These are phyloP conservation scores for Nicotiana knightiana DNA, from an alignment of 257 asterid genomes.

Conservation along the genomic window DNA sequence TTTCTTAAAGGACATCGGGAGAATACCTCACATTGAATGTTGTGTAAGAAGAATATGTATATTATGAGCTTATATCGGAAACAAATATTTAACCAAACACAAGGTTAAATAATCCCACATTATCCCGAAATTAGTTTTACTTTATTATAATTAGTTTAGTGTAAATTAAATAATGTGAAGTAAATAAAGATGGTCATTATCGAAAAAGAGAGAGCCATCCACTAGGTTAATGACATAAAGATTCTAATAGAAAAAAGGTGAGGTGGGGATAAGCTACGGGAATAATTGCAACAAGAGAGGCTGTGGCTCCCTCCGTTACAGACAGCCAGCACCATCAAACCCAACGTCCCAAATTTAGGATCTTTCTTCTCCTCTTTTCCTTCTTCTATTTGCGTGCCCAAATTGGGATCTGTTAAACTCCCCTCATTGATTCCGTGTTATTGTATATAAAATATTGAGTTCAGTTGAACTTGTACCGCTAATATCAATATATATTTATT, in stretches of 20 bases:
- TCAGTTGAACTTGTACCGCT: no score
- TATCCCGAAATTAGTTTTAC: no score
- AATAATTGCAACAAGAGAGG: slow-evolving; percentile 17
- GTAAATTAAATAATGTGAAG: no score
- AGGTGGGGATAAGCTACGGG: not conserved
- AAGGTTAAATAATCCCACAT: no score
- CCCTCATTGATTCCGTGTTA: not conserved
- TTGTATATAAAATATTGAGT: no score
- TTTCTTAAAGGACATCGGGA: no score
- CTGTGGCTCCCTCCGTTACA: slow-evolving; percentile 16
- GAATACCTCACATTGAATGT: no score
- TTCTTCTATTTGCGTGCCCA: slow-evolving; percentile 13
- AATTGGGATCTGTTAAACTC: slow-evolving; percentile 10
- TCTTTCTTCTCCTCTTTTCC: not conserved
- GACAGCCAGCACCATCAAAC: slow-evolving; percentile 18
- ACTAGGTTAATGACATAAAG: not conserved
- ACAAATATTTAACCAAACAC: no score
- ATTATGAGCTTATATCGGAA: no score
- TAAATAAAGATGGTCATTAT: not conserved
- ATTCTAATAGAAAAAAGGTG: not conserved
- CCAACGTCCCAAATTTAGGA: slow-evolving; percentile 16
- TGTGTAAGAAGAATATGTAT: no score
- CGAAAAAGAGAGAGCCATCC: not conserved
- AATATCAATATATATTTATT: not conserved
- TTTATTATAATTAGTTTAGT: no score